Evolutionary conservation across 768 basidiomycete species (phyloP).

Genomic region (Tylopilus felleus): DNA sequence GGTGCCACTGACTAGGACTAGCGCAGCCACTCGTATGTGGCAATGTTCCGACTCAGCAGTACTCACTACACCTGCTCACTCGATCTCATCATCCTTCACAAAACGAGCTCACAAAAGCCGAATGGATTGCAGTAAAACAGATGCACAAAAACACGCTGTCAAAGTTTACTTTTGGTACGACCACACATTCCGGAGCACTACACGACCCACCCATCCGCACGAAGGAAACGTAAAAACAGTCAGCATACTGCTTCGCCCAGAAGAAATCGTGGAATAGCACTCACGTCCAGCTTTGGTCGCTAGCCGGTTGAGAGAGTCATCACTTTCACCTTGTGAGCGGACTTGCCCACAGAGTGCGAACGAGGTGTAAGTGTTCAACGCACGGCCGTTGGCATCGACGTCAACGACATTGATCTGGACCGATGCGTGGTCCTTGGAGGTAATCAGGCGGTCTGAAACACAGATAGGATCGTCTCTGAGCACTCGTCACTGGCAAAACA

Average conservation of each 20-base stretch:
- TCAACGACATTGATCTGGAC: constrained; percentile 95
- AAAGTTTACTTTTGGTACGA: constrained; percentile 81
- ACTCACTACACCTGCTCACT: background rate
- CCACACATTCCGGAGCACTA: constrained; percentile 97
- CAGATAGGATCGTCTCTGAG: background rate
- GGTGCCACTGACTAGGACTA: background rate
- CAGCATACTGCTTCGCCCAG: background rate
- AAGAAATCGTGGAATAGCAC: constrained; percentile 33
- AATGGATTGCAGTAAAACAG: constrained; percentile 13
- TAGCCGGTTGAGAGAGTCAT: constrained; percentile 94
- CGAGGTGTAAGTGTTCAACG: constrained; percentile 74
- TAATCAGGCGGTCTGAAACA: constrained; percentile 88
- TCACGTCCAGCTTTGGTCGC: constrained; percentile 93
- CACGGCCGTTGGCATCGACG: constrained; percentile 87
- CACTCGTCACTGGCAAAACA: constrained; percentile 18
- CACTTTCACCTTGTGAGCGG: constrained; percentile 91
- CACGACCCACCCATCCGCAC: background rate
- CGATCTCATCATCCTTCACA: background rate
- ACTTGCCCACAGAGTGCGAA: constrained; percentile 95
- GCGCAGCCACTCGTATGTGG: constrained; percentile 24
- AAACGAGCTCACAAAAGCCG: background rate
- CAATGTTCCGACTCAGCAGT: no score
- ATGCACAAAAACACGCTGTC: constrained; percentile 9
- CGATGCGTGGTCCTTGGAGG: constrained; percentile 97
- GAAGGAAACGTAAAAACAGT: constrained; percentile 3